These are phyloP conservation scores for Fusarium nisikadoi DNA, from an alignment of 2,329 filamentous ascomycete genomes.

Conservation along the genomic window DNA sequence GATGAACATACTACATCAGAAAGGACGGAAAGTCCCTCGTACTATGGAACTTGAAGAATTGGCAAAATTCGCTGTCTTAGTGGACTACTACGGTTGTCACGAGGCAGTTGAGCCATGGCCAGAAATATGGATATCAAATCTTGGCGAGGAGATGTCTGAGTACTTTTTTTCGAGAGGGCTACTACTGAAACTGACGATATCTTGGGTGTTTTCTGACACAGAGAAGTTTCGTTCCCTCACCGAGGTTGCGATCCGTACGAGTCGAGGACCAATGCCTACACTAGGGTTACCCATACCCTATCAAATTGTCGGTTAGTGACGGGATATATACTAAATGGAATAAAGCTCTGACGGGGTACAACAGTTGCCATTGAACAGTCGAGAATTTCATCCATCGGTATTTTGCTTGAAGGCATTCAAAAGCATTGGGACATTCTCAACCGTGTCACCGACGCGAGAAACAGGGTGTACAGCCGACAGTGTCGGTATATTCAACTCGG, in stretches of 20 bases:
- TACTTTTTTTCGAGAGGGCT: background rate
- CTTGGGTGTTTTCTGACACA: background rate
- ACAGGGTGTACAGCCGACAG: fast-evolving
- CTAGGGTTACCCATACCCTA: background rate
- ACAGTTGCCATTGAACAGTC: background rate
- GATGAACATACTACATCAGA: background rate
- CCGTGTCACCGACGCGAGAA: fast-evolving
- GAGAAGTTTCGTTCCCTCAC: fast-evolving
- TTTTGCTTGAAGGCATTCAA: fast-evolving
- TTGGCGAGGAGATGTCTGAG: fast-evolving
- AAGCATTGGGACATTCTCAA: fast-evolving
- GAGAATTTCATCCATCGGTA: background rate
- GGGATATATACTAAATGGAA: fast-evolving
- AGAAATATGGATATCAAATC: background rate
- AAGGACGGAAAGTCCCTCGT: background rate
- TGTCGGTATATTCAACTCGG: background rate
- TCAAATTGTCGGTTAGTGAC: background rate
- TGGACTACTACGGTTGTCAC: background rate
- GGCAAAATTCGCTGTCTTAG: background rate
- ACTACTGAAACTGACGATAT: background rate
- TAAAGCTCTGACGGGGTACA: fast-evolving
- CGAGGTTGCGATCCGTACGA: fast-evolving
- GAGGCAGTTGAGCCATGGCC: background rate
- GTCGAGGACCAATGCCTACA: background rate
- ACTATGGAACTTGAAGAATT: fast-evolving